phyloP scores from a whole-genome alignment of 2,329 filamentous ascomycete species.

The Ophiostoma sp. region DNA sequence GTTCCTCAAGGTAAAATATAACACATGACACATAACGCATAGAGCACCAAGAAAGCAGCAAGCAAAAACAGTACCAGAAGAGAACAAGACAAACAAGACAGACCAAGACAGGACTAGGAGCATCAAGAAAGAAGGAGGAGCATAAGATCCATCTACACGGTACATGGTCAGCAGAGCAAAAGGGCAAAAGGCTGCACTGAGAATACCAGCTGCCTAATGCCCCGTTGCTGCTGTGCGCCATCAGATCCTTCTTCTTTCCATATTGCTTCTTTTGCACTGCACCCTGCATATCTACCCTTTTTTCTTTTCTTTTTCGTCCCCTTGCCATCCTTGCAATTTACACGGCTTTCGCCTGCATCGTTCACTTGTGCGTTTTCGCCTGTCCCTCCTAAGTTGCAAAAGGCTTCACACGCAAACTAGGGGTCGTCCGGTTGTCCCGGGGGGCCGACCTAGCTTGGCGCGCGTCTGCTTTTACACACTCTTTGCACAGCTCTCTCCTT shows the following conservation, averaged over 20 bases:
- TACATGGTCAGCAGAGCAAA: not conserved
- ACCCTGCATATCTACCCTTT: conserved; percentile 6
- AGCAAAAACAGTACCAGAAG: not conserved
- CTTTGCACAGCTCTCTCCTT: not conserved
- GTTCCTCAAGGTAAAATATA: not conserved
- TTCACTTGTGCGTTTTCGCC: not conserved
- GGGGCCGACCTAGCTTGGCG: conserved; percentile 6
- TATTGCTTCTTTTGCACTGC: not conserved
- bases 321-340: conserved; percentile 6
- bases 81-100: not conserved
- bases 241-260: not conserved
- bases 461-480: not conserved
- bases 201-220: not conserved
- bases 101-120: too few species aligned
- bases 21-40: not conserved
- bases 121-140: not conserved
- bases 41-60: conserved; percentile 9
- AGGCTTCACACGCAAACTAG: conserved; percentile 6
- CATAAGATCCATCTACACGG: not conserved
- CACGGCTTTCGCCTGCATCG: not conserved
- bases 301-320: not conserved
- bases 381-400: not conserved
- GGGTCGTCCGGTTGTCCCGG: not conserved
- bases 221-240: not conserved
- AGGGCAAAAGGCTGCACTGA: not conserved